Percentiles rank a stretch among this genome's conserved stretches.
Evolutionary conservation across 345 rosid genomes (phyloP).

Genomic region (Bruguiera sexangula): DNA sequence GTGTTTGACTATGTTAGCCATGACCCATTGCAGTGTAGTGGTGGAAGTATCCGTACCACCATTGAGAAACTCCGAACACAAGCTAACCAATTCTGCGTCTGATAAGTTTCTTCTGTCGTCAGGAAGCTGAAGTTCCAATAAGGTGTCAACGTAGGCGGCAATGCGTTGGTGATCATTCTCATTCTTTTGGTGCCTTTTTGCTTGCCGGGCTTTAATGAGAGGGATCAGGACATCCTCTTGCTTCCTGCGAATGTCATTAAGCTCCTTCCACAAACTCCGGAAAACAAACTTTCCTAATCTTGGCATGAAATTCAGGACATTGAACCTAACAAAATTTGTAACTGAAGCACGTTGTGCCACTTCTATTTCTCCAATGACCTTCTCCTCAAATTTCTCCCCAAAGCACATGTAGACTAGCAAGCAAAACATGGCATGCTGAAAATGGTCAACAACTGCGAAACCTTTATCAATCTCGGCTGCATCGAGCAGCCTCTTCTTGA

Average conservation of each 20-base stretch:
- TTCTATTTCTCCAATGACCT: not conserved
- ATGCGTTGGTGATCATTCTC: not conserved
- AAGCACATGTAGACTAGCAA: constrained; percentile 15
- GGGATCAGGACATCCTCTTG: constrained; percentile 13
- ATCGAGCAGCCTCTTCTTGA: not conserved
- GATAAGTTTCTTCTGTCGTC: not conserved
- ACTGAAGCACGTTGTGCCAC: constrained; percentile 9
- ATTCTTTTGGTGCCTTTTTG: not conserved
- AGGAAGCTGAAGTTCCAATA: constrained; percentile 7
- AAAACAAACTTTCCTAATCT: constrained; percentile 9
- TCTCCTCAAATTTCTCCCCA: constrained; percentile 15
- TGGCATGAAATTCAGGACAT: constrained; percentile 15
- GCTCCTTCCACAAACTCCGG: constrained; percentile 5
- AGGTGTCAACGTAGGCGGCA: constrained; percentile 6
- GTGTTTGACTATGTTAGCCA: constrained; percentile 21
- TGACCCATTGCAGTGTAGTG: constrained; percentile 18
- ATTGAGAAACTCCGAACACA: constrained; percentile 16
- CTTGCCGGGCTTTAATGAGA: not conserved
- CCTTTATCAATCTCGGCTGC: not conserved
- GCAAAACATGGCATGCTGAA: constrained; percentile 9
- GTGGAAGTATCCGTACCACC: constrained; percentile 16
- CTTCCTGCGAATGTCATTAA: not conserved
- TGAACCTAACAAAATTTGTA: constrained; percentile 10
- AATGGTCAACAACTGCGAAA: constrained; percentile 2
- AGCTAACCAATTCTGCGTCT: constrained; percentile 14